A percentile compares a stretch with the other conserved stretches of the same genome.
phyloP scores from a whole-genome alignment of 306 rosid genomes.

The Inga laurina region DNA sequence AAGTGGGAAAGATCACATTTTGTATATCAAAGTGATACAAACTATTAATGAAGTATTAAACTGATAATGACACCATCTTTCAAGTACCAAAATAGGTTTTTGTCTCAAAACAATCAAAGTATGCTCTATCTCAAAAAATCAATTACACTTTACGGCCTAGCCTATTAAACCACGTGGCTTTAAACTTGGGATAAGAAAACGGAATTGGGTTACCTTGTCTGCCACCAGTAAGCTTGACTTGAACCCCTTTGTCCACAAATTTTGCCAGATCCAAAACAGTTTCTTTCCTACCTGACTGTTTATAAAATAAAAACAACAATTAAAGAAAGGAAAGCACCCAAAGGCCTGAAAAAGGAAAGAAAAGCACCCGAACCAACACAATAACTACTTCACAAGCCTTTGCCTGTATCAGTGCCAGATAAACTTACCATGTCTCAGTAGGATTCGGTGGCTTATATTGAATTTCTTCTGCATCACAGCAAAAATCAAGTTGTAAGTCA shows the following conservation, averaged over 20 bases:
- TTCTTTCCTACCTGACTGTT: conserved; percentile 75
- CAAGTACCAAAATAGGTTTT: not conserved
- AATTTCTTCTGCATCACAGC: not conserved
- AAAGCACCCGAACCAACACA: not conserved
- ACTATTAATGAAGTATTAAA: not conserved
- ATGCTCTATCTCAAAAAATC: not conserved
- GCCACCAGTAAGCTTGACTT: conserved; percentile 88
- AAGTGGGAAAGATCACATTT: not conserved
- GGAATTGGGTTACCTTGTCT: conserved; percentile 58
- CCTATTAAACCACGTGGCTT: not conserved
- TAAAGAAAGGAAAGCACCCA: not conserved
- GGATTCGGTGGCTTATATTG: conserved; percentile 3
- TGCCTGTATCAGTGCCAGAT: not conserved
- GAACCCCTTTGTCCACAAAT: conserved; percentile 89
- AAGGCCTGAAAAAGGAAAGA: not conserved
- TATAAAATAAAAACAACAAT: not conserved
- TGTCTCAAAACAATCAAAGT: not conserved
- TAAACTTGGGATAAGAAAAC: not conserved
- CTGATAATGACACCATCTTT: not conserved
- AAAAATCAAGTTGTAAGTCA: not conserved
- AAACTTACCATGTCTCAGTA: conserved; percentile 38
- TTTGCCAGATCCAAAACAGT: conserved; percentile 84
- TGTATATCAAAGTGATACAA: not conserved
- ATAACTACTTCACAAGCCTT: not conserved
- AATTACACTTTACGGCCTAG: not conserved